phyloP scores from a whole-genome alignment of 148 eudicot genomes.

The Drosera capensis region DNA sequence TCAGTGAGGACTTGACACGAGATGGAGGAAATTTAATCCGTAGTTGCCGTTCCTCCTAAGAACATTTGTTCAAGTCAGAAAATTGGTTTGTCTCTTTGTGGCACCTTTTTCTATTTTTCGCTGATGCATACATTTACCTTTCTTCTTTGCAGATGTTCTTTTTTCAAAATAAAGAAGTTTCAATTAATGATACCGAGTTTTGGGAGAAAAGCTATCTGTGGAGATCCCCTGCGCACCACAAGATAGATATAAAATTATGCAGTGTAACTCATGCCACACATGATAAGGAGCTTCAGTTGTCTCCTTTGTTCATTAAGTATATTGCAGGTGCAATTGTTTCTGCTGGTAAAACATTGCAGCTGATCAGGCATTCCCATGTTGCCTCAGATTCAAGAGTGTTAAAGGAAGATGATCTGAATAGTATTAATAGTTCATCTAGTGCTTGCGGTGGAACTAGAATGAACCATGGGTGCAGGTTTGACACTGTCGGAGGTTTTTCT shows the following conservation, averaged over 20 bases:
- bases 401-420: slow-evolving; percentile 14
- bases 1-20: no score
- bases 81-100: no score
- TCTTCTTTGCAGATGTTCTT: slow-evolving; percentile 61
- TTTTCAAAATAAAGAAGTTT: slow-evolving; percentile 58
- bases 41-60: no score
- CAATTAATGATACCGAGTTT: slow-evolving; percentile 69
- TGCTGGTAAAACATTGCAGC: slow-evolving; percentile 93
- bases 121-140: neutral
- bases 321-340: slow-evolving; percentile 64
- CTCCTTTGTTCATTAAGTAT: slow-evolving; percentile 74
- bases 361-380: slow-evolving; percentile 56
- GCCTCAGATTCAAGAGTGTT: slow-evolving; percentile 13
- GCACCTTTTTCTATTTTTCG: no score
- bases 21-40: no score
- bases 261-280: slow-evolving; percentile 18
- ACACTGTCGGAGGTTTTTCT: slow-evolving; percentile 81
- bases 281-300: slow-evolving; percentile 28
- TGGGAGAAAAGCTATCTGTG: slow-evolving; percentile 86
- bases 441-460: slow-evolving; percentile 9
- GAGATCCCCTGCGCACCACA: slow-evolving; percentile 30
- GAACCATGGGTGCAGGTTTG: slow-evolving; percentile 25
- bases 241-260: slow-evolving; percentile 18
- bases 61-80: no score
- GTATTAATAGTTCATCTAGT: slow-evolving; percentile 9